Conservation (phyloP, 768 basidiomycete genomes). For the Mycena metata region DNA sequence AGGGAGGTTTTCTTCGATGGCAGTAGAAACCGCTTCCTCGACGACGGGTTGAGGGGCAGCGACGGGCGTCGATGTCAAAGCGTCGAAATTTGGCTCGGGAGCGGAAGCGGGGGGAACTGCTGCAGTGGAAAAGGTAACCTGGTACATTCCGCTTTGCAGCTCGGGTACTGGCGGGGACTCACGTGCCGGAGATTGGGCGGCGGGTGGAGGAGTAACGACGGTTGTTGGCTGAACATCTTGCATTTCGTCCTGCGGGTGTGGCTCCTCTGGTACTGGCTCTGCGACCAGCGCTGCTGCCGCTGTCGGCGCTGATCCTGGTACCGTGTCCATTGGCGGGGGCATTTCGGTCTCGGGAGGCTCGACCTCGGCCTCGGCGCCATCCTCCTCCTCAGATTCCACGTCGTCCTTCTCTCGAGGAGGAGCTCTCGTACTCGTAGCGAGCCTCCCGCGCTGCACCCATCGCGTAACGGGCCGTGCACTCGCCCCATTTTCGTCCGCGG, state of each 20-base stretch:
- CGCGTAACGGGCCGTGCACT: slow-evolving; percentile 11
- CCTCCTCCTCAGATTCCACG: slow-evolving; percentile 26
- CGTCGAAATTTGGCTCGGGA: too few relatives aligned
- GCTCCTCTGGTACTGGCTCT: background rate
- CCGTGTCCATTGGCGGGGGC: background rate
- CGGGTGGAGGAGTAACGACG: slow-evolving; percentile 2
- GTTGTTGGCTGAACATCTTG: background rate
- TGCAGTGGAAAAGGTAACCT: too few relatives aligned
- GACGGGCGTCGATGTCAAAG: too few relatives aligned
- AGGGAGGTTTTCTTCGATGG: background rate
- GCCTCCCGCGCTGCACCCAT: slow-evolving; percentile 20
- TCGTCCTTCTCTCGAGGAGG: slow-evolving; percentile 17
- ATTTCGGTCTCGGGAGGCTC: slow-evolving; percentile 1
- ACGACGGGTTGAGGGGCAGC: background rate
- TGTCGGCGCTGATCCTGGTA: background rate
- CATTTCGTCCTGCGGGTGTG: background rate
- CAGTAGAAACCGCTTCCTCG: background rate
- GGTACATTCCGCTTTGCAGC: too few relatives aligned
- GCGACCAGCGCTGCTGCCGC: background rate
- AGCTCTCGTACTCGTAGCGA: slow-evolving; percentile 8
- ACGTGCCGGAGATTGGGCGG: background rate
- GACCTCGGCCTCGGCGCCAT: background rate
- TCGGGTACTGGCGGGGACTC: too few relatives aligned
- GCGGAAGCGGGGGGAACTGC: too few relatives aligned
- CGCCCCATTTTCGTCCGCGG: background rate